These are phyloP conservation scores for Psidium guajava DNA, from an alignment of 345 rosid genomes.

Conservation along the genomic window DNA sequence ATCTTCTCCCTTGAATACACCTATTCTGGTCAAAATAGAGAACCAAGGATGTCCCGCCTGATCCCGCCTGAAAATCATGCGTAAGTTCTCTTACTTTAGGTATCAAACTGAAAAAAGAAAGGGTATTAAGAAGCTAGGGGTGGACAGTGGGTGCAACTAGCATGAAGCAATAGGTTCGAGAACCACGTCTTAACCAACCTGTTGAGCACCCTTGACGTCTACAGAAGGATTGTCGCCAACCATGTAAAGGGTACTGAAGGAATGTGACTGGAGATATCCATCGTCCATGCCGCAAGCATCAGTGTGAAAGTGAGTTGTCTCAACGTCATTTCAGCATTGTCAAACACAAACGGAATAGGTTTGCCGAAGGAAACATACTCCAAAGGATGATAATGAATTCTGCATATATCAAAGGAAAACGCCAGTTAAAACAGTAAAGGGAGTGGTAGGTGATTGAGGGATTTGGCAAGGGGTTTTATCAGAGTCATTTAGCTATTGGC, in stretches of 20 bases:
- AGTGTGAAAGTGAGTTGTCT: neutral
- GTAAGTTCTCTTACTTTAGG: neutral
- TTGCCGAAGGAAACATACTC: slow-evolving; percentile 62
- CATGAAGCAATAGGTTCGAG: neutral
- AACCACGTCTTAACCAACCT: slow-evolving; percentile 29
- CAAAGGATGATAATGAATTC: slow-evolving; percentile 49
- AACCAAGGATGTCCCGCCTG: slow-evolving; percentile 85
- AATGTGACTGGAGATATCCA: slow-evolving; percentile 16
- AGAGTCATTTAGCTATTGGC: neutral
- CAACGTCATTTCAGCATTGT: slow-evolving; percentile 48
- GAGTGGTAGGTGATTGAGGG: neutral
- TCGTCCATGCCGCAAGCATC: neutral
- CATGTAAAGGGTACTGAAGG: slow-evolving; percentile 60
- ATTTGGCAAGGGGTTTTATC: neutral
- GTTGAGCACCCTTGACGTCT: slow-evolving; percentile 66
- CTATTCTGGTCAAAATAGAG: slow-evolving; percentile 81
- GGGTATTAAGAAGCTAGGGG: neutral
- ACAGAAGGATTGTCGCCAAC: slow-evolving; percentile 79
- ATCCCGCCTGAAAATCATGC: slow-evolving; percentile 43
- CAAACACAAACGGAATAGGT: slow-evolving; percentile 66
- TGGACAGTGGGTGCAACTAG: neutral
- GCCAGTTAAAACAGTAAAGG: neutral
- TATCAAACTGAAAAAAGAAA: neutral
- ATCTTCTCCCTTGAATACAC: slow-evolving; percentile 66
- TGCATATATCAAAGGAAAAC: slow-evolving; percentile 14